Percentiles rank a stretch among this genome's conserved stretches.
Evolutionary conservation across 2,329 filamentous ascomycete genomes (phyloP).

Genomic region (Clarireedia paspali): DNA sequence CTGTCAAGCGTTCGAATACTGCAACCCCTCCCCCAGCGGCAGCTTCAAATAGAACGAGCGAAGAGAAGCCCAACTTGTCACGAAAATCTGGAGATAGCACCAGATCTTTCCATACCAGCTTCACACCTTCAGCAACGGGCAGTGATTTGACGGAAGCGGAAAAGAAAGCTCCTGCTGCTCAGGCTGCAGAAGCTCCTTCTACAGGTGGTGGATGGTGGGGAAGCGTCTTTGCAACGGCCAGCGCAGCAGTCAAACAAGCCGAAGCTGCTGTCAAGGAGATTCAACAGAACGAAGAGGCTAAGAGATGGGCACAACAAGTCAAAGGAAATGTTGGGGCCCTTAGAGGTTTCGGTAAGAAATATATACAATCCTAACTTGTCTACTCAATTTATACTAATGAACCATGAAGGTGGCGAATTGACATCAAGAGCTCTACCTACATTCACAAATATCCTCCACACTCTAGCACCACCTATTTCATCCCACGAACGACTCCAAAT

Average conservation of each 20-base stretch:
- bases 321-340: conserved; percentile 79
- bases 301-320: conserved; percentile 92
- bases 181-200: conserved; percentile 29
- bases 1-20: conserved; percentile 43
- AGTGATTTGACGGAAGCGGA: conserved; percentile 49
- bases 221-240: conserved; percentile 67
- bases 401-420: conserved; percentile 67
- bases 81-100: conserved; percentile 75
- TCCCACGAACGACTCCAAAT: conserved; percentile 96
- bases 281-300: conserved; percentile 91
- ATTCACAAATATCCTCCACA: conserved; percentile 90
- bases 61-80: conserved; percentile 48
- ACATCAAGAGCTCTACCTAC: conserved; percentile 83
- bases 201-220: conserved; percentile 80
- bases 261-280: conserved; percentile 92
- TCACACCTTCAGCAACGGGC: conserved; percentile 61
- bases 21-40: conserved; percentile 40
- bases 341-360: conserved; percentile 59
- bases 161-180: conserved; percentile 42
- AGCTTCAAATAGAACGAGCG: conserved; percentile 44
- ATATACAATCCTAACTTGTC: neutral
- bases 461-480: conserved; percentile 89
- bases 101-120: conserved; percentile 61
- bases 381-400: conserved; percentile 11
- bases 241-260: conserved; percentile 81